These are phyloP conservation scores for Phialophora verrucosa DNA, from an alignment of 2,329 filamentous ascomycete species.

Conservation along the genomic window DNA sequence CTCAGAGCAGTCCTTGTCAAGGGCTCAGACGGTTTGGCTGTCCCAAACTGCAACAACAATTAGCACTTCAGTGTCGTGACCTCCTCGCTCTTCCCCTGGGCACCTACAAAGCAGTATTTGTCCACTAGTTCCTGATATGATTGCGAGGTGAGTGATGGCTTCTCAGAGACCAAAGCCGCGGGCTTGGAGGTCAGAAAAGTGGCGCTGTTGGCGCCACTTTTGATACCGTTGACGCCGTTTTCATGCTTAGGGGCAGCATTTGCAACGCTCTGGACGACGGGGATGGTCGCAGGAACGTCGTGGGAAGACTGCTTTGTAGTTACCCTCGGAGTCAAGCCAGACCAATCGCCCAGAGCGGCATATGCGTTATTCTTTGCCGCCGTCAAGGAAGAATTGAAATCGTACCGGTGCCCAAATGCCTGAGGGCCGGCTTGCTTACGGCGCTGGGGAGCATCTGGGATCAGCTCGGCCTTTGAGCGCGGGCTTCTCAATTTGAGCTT, in stretches of 20 bases:
- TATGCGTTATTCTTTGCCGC: slow-evolving; percentile 71
- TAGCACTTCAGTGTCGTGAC: slow-evolving; percentile 39
- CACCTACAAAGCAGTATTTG: slow-evolving; percentile 99
- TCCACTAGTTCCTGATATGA: slow-evolving; percentile 97
- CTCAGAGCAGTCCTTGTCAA: slow-evolving; percentile 35
- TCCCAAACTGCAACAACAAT: slow-evolving; percentile 55
- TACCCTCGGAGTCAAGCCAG: slow-evolving; percentile 36
- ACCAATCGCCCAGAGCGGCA: slow-evolving; percentile 39
- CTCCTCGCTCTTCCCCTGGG: slow-evolving; percentile 46
- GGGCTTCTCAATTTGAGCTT: slow-evolving; percentile 73
- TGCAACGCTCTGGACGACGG: slow-evolving; percentile 29
- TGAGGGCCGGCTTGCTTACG: slow-evolving; percentile 64
- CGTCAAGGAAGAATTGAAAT: slow-evolving; percentile 89
- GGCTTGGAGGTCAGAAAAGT: slow-evolving; percentile 53
- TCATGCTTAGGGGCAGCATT: slow-evolving; percentile 30
- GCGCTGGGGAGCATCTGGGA: slow-evolving; percentile 61
- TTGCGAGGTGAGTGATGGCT: slow-evolving; percentile 77
- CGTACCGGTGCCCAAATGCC: slow-evolving; percentile 90
- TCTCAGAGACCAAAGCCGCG: slow-evolving; percentile 63
- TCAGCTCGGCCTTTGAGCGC: slow-evolving; percentile 67
- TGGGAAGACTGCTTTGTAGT: slow-evolving; percentile 39
- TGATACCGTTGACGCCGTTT: slow-evolving; percentile 31
- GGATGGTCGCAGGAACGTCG: slow-evolving; percentile 36
- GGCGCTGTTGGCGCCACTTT: slow-evolving; percentile 21
- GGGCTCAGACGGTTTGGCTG: slow-evolving; percentile 49